Base-by-base conservation (phyloP, 73 alveolate genomes). In the Blepharisma japonicum region DNA sequence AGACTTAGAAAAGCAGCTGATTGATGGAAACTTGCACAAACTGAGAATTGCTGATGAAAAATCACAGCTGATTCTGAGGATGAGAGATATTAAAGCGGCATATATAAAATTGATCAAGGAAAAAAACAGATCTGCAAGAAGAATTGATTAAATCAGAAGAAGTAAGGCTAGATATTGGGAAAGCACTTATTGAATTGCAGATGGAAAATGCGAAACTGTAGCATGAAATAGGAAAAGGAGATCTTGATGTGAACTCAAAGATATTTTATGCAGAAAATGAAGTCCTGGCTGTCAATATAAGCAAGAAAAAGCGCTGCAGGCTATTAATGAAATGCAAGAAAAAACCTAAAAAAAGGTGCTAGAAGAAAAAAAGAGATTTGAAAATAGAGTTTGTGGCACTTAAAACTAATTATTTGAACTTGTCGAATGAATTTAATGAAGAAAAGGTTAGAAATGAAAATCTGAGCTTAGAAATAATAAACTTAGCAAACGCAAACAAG, bases 381-480 rank as follows among this genome's bases (percentile, higher is more conserved):
- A 97, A 92, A 55, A 88, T 92, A 45, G 98, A 92, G 61, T 92
- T 90, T 68, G 96, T 92, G 6, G 96, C 98, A 18, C 86, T 96
- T 18, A 96, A 96, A 74, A 95, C 93, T 81, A 97, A 96, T 86
- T 93, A 90, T 77, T 81, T 95, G 49, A 88, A 81, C 77, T 82
- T 96, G n/a, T 89, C 89, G 71, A 71, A 92, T n/a, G 98, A 96
- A 39, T 82, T 96, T 18, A 97, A 96, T 77, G 77, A 77, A 27
- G 98, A 88, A 85, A 91, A 84, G 77, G 94, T 94, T 11, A 96
- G 92, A 79, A 89, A 90, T 55, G 99, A 94, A 51, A 96, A 91
- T 83, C 89, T 92, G 96, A 92, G 72, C 87, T 87, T 72, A 93
- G 91, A 7, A 94, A 96, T 46, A 84, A 92, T 23, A 93, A 96